A percentile compares a stretch with the other conserved stretches of the same genome.
Conservation (phyloP, 495 filamentous ascomycete genomes). For the Pseudevernia furfuracea region DNA sequence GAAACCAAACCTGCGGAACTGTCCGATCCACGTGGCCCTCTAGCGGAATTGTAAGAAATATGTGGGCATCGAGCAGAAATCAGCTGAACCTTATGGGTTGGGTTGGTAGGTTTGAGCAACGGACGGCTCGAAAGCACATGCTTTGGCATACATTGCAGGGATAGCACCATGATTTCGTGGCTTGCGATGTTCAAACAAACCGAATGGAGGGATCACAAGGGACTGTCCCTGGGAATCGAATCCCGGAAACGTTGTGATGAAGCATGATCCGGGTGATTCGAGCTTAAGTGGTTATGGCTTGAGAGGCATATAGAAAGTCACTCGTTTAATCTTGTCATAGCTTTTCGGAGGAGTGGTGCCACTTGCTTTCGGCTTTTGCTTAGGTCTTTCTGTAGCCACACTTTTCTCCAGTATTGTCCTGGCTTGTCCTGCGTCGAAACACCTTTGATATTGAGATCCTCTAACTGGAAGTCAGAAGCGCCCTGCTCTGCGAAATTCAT, state of each 20-base stretch:
- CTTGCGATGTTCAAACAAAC: background rate
- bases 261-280: background rate
- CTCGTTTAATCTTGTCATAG: conserved; percentile 31
- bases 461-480: conserved; percentile 47
- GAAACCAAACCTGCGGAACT: background rate
- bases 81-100: background rate
- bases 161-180: background rate
- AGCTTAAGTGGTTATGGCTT: background rate
- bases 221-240: background rate
- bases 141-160: background rate
- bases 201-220: background rate
- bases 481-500: conserved; percentile 46
- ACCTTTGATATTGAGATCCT: conserved; percentile 41
- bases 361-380: conserved; percentile 81
- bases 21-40: background rate
- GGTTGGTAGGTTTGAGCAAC: background rate
- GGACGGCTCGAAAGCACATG: background rate
- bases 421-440: conserved; percentile 29
- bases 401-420: conserved; percentile 23
- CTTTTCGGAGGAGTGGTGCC: conserved; percentile 69
- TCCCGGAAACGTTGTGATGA: background rate
- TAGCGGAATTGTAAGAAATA: background rate
- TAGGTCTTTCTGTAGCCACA: conserved; percentile 63
- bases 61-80: background rate
- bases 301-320: background rate